Evolutionary conservation across 2,329 filamentous ascomycete genomes (phyloP).

Genomic region (Stemphylium vesicarium): DNA sequence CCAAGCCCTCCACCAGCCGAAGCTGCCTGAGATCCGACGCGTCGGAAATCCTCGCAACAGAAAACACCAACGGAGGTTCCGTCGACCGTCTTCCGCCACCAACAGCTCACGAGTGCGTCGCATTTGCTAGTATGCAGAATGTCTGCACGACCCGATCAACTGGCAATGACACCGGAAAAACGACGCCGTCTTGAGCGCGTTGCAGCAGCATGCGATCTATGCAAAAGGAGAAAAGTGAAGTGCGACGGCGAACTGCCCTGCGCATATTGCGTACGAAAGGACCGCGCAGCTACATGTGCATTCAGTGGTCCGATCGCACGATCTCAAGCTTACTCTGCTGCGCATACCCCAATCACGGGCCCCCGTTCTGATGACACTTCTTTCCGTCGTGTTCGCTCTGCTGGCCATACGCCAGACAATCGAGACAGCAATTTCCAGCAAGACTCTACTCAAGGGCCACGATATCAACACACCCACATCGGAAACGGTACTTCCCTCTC

Average conservation of each 20-base stretch:
- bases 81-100: background rate
- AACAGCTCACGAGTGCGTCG: background rate
- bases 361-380: background rate
- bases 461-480: conserved; percentile 9
- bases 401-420: conserved; percentile 2
- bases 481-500: conserved; percentile 24
- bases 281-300: conserved; percentile 50
- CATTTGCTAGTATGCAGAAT: background rate
- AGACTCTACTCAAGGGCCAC: conserved; percentile 1
- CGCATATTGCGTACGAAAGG: conserved; percentile 54
- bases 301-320: conserved; percentile 51
- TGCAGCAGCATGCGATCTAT: conserved; percentile 39
- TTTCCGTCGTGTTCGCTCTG: conserved; percentile 3
- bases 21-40: background rate
- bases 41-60: background rate
- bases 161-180: conserved; percentile 22
- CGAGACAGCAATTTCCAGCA: conserved; percentile 13
- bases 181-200: conserved; percentile 36
- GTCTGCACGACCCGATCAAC: conserved; percentile 4
- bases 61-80: conserved; percentile 5
- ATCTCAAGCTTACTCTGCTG: conserved; percentile 39
- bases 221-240: conserved; percentile 52
- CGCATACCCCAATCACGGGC: conserved; percentile 32
- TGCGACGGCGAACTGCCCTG: conserved; percentile 60
- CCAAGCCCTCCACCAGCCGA: conserved; percentile 10